Percentiles rank a stretch among this genome's conserved stretches.
Conservation (phyloP, 768 basidiomycete genomes). For the Psilocybe cubensis region DNA sequence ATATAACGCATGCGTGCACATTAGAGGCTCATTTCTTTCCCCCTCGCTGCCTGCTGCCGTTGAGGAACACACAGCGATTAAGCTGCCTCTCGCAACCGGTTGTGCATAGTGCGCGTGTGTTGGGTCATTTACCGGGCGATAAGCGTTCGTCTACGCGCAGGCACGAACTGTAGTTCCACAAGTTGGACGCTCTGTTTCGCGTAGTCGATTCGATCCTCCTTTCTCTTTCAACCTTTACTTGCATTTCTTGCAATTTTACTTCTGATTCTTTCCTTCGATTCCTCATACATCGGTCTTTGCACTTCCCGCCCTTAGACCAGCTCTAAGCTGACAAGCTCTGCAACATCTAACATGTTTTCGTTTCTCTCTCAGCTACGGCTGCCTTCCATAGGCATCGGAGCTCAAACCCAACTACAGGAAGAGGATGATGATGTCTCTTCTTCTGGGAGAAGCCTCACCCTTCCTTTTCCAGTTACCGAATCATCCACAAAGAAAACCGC, state of each 20-base stretch:
- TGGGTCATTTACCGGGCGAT: not conserved
- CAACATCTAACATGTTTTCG: slow-evolving; percentile 1
- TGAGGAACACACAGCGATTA: not conserved
- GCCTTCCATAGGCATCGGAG: not conserved
- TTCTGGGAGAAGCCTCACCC: slow-evolving; percentile 20
- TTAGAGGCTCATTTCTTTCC: not conserved
- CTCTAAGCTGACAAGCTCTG: not conserved
- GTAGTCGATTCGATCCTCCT: not conserved
- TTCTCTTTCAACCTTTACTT: not conserved
- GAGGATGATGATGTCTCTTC: slow-evolving; percentile 22
- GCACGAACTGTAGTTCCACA: not conserved
- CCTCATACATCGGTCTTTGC: not conserved
- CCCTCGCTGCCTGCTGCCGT: not conserved
- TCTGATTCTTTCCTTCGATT: not conserved
- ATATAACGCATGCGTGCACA: not conserved
- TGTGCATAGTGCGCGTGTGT: not conserved
- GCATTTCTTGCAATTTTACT: not conserved
- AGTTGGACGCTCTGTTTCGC: not conserved
- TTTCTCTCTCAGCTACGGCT: slow-evolving; percentile 30
- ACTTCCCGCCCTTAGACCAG: not conserved
- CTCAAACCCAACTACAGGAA: not conserved
- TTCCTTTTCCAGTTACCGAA: slow-evolving; percentile 32
- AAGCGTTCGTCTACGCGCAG: slow-evolving; percentile 1
- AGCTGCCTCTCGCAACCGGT: not conserved
- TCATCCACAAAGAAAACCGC: slow-evolving; percentile 16